A percentile compares a stretch with the other conserved stretches of the same genome.
Evolutionary conservation across 257 asterid genomes (phyloP).

Genomic region (Gynochthodes officinalis): DNA sequence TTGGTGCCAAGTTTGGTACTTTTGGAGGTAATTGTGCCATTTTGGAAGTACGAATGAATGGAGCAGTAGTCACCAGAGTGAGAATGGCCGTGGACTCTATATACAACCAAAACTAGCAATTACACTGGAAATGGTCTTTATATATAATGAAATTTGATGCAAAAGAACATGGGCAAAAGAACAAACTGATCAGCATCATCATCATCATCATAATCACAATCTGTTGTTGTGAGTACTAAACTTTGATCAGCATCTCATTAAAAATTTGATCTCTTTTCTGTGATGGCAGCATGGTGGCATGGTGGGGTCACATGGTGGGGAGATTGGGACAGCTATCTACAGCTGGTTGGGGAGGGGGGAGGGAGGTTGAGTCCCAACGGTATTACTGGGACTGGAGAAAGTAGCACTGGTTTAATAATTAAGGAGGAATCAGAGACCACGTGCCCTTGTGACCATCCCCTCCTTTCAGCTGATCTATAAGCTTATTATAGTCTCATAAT

Average conservation of each 20-base stretch:
- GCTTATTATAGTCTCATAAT: slow-evolving; percentile 22
- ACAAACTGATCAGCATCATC: slow-evolving; percentile 35
- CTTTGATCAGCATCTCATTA: slow-evolving; percentile 2
- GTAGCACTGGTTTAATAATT: slow-evolving; percentile 46
- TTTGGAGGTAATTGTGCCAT: slow-evolving; percentile 94
- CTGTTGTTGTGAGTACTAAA: not conserved
- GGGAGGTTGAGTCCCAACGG: slow-evolving; percentile 64
- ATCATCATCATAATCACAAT: slow-evolving; percentile 22
- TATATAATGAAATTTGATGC: slow-evolving; percentile 30
- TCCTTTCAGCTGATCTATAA: slow-evolving; percentile 3
- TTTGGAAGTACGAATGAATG: not conserved
- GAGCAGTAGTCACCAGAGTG: no score
- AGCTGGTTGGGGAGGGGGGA: slow-evolving; percentile 52
- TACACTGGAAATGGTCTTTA: slow-evolving; percentile 14
- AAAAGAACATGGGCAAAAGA: slow-evolving; percentile 43
- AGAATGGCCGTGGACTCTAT: no score
- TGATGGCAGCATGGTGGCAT: slow-evolving; percentile 22
- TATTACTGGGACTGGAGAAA: slow-evolving; percentile 39
- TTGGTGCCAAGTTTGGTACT: slow-evolving; percentile 55
- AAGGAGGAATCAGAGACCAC: slow-evolving; percentile 81
- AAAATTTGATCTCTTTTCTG: slow-evolving; percentile 8
- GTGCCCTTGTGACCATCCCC: slow-evolving; percentile 63
- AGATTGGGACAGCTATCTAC: slow-evolving; percentile 87
- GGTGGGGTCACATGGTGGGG: slow-evolving; percentile 71
- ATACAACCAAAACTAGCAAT: slow-evolving; percentile 37